Percentiles rank a stretch among this genome's conserved stretches.
Conservation (phyloP, 148 eudicot species). For the Rhododendron henanense region DNA sequence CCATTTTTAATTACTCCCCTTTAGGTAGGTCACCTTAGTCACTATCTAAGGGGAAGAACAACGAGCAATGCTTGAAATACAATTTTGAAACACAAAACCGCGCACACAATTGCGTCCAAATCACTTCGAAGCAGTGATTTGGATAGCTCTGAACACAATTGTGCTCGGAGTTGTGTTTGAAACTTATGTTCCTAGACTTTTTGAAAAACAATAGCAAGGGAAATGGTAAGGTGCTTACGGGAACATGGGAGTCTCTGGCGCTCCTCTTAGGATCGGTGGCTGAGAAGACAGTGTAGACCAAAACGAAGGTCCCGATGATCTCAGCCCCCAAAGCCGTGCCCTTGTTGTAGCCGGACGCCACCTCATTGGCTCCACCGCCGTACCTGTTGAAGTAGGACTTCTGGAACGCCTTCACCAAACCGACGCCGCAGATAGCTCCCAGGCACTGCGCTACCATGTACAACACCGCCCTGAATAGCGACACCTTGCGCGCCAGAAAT, state of each 20-base stretch:
- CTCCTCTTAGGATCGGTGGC: conserved; percentile 72
- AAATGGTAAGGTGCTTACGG: conserved; percentile 33
- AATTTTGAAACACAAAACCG: too few species aligned
- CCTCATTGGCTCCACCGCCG: conserved; percentile 65
- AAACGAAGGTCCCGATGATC: conserved; percentile 69
- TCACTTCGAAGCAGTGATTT: too few species aligned
- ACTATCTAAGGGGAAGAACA: too few species aligned
- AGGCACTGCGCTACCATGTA: conserved; percentile 67
- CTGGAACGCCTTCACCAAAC: conserved; percentile 64
- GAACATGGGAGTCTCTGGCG: conserved; percentile 77
- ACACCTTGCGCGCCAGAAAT: conserved; percentile 65
- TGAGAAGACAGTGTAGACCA: conserved; percentile 70
- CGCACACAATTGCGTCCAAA: too few species aligned
- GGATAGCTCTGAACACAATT: too few species aligned
- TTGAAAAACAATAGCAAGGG: neutral
- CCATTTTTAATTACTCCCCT: neutral
- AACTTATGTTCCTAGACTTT: too few species aligned
- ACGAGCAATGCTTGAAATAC: too few species aligned
- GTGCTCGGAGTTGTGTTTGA: too few species aligned
- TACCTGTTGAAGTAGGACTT: conserved; percentile 36
- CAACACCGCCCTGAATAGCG: conserved; percentile 43
- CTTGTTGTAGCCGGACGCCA: conserved; percentile 51
- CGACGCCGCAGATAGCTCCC: conserved; percentile 76
- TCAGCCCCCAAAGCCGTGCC: conserved; percentile 70
- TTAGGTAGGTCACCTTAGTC: too few species aligned